Evolutionary conservation across 2,329 filamentous ascomycete species (phyloP).

Genomic region (Exophiala bonariae): DNA sequence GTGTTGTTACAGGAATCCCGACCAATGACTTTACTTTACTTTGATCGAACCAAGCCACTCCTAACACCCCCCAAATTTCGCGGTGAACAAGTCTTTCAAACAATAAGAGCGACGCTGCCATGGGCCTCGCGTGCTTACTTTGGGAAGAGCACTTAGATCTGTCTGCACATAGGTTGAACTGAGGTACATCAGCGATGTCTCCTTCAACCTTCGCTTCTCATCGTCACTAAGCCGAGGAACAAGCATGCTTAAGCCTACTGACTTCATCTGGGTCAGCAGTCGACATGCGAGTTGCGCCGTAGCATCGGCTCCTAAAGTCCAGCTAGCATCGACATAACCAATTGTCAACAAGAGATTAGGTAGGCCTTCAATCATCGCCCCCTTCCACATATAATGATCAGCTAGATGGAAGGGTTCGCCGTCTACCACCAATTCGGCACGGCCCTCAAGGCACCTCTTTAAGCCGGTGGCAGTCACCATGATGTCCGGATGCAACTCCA

Average conservation of each 20-base stretch:
- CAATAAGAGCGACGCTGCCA: slow-evolving; percentile 42
- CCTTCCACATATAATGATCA: slow-evolving; percentile 43
- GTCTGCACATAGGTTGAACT: slow-evolving; percentile 40
- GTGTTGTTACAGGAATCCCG: no score
- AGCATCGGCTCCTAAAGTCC: slow-evolving; percentile 46
- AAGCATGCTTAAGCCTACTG: slow-evolving; percentile 1
- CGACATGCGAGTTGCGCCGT: slow-evolving; percentile 40
- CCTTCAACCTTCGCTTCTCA: neutral
- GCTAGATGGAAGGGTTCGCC: slow-evolving; percentile 32
- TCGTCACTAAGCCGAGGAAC: slow-evolving; percentile 4
- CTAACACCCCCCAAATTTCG: no score
- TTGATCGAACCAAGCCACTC: no score
- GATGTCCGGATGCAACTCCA: slow-evolving; percentile 40
- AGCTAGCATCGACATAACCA: slow-evolving; percentile 45
- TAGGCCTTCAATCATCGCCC: slow-evolving; percentile 45
- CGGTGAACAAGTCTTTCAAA: slow-evolving; percentile 37
- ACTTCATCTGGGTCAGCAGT: slow-evolving; percentile 31
- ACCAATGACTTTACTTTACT: no score
- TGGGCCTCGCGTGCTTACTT: slow-evolving; percentile 37
- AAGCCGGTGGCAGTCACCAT: slow-evolving; percentile 46
- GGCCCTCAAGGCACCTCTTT: slow-evolving; percentile 39
- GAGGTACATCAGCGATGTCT: slow-evolving; percentile 34
- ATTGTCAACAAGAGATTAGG: slow-evolving; percentile 42
- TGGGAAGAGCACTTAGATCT: slow-evolving; percentile 35
- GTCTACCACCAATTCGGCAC: slow-evolving; percentile 36